These are phyloP conservation scores for Neofusicoccum sp. DNA, from an alignment of 2,329 filamentous ascomycete species.

Conservation along the genomic window DNA sequence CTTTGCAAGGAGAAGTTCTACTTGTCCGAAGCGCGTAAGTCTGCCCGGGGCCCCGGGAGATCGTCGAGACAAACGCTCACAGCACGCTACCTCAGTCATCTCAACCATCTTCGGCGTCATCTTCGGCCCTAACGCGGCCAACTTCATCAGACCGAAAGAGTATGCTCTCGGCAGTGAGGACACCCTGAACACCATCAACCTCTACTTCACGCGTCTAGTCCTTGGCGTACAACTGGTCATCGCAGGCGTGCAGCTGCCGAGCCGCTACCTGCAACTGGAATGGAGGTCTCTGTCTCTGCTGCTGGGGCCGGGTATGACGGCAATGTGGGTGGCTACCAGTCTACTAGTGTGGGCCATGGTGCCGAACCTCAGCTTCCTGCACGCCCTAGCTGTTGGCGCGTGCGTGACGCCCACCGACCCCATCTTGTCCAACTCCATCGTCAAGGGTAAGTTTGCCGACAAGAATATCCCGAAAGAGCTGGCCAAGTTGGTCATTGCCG, in stretches of 20 bases:
- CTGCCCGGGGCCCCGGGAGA: not conserved
- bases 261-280: slow-evolving; percentile 74
- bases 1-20: slow-evolving; percentile 88
- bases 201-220: slow-evolving; percentile 83
- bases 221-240: slow-evolving; percentile 88
- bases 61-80: not conserved
- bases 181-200: slow-evolving; percentile 69
- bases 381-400: slow-evolving; percentile 75
- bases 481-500: slow-evolving; percentile 64
- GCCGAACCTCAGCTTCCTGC: slow-evolving; percentile 68
- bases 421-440: slow-evolving; percentile 81
- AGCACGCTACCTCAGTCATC: slow-evolving; percentile 59
- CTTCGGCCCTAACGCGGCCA: slow-evolving; percentile 74
- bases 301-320: slow-evolving; percentile 78
- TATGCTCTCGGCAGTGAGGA: slow-evolving; percentile 60
- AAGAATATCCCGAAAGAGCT: slow-evolving; percentile 80
- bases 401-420: slow-evolving; percentile 94
- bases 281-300: slow-evolving; percentile 73
- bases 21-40: slow-evolving; percentile 82
- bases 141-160: slow-evolving; percentile 69
- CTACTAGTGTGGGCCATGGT: slow-evolving; percentile 75
- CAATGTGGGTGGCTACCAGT: slow-evolving; percentile 84
- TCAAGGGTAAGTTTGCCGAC: slow-evolving; percentile 91
- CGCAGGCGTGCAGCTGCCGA: slow-evolving; percentile 83
- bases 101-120: slow-evolving; percentile 75